phyloP scores from a whole-genome alignment of 1,284 basidiomycete genomes.

The Omphalotus olearius region DNA sequence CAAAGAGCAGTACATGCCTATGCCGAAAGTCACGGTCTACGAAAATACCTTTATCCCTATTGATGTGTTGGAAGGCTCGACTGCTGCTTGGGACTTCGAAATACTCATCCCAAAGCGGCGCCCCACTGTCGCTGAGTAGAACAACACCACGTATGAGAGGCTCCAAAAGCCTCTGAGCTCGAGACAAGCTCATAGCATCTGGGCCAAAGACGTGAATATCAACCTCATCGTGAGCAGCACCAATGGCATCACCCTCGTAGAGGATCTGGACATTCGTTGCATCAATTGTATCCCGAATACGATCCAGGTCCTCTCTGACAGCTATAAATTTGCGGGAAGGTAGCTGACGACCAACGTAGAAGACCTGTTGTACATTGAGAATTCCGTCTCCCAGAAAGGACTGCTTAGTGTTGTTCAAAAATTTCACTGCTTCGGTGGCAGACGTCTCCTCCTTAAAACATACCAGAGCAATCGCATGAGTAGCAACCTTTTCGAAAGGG shows the following conservation, averaged over 20 bases:
- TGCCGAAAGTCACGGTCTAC: constrained; percentile 35
- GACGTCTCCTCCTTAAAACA: constrained; percentile 26
- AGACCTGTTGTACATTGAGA: constrained; percentile 28
- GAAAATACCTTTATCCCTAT: constrained; percentile 27
- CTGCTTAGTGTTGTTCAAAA: constrained; percentile 24
- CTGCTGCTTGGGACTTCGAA: constrained; percentile 34
- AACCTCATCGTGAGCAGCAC: neutral
- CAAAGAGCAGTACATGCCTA: constrained; percentile 34
- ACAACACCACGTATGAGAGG: constrained; percentile 34
- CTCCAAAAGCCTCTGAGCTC: constrained; percentile 32
- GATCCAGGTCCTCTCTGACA: constrained; percentile 20
- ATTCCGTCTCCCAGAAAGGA: constrained; percentile 28
- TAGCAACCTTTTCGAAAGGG: constrained; percentile 21
- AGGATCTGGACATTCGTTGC: neutral
- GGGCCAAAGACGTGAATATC: constrained; percentile 35
- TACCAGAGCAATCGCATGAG: constrained; percentile 31
- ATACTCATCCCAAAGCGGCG: constrained; percentile 42
- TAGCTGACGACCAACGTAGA: constrained; percentile 20
- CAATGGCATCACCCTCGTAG: no score
- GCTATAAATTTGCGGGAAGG: constrained; percentile 10
- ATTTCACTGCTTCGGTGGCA: constrained; percentile 23
- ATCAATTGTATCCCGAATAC: neutral
- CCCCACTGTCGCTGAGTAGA: constrained; percentile 22
- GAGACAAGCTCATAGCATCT: constrained; percentile 29
- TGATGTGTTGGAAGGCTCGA: constrained; percentile 22